Conservation (phyloP, 2,329 filamentous ascomycete genomes). For the Helotiales sp. region DNA sequence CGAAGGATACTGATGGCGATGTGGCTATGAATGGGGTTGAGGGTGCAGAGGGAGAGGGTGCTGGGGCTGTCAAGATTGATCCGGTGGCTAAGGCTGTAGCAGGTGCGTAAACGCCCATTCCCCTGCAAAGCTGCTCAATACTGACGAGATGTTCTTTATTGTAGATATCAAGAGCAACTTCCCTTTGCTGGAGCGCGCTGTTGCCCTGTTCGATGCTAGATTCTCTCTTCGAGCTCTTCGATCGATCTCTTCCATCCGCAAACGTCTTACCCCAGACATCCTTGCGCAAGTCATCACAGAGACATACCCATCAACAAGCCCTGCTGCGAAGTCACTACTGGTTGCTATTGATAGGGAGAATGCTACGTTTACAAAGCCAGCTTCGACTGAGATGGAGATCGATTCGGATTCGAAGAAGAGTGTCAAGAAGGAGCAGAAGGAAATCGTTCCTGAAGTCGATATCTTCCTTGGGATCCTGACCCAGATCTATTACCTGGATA, state of each 20-base stretch:
- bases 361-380: conserved; percentile 63
- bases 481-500: conserved; percentile 88
- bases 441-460: conserved; percentile 84
- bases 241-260: conserved; percentile 94
- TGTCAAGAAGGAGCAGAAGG: conserved; percentile 69
- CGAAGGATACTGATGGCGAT: conserved; percentile 70
- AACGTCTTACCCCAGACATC: conserved; percentile 82
- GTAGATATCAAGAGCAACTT: conserved; percentile 96
- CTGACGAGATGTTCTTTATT: conserved; percentile 27
- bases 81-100: conserved; percentile 63
- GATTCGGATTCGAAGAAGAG: conserved; percentile 67
- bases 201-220: conserved; percentile 90
- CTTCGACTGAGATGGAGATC: conserved; percentile 72
- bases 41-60: conserved; percentile 35
- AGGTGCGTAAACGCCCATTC: conserved; percentile 52
- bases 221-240: conserved; percentile 93
- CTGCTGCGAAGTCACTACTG: conserved; percentile 72
- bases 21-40: conserved; percentile 68
- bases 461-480: conserved; percentile 85
- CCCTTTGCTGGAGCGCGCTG: conserved; percentile 86
- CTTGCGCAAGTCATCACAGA: conserved; percentile 81
- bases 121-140: conserved; percentile 3
- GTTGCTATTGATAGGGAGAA: conserved; percentile 70
- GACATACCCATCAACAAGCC: conserved; percentile 68
- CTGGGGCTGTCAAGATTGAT: conserved; percentile 60